Evolutionary conservation across 257 asterid genomes (phyloP), one percentile per base, ranked within the genome.

Genomic region (Avicennia marina): DNA sequence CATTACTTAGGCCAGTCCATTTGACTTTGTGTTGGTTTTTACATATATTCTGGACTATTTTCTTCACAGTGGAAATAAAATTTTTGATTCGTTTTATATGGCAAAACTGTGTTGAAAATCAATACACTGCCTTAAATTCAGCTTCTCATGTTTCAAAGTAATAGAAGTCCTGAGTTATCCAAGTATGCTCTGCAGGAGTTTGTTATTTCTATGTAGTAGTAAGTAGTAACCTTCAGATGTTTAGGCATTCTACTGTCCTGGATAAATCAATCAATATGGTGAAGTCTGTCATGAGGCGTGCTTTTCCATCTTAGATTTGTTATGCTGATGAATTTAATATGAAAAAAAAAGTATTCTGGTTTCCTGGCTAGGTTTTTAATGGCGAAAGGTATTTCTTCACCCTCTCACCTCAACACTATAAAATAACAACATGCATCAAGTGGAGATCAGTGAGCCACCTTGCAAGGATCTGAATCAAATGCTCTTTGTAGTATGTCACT

Each of bases 401-500:
- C 41, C 41, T 7, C 33, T 29, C 33, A 29, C 33, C 7, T 29
- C 33, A 29, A 29, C 33, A 29, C 5, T 2, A 3, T 29, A 29
- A 29, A 29, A 7, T 7, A 7, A 29, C 33, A 29, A 29, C n/a
- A 29, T 29, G 5, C 33, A 29, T 2, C 7, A 7, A 29, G 33
- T 29, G 7, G 33, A 29, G 7, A 29, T 29, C 7, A 29, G 53
- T 10, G 53, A 38, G 20, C 45, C 58, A 38, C 56, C 38, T 52
- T 57, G 46, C 63, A 24, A 38, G 54, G 45, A 40, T 48, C 15
- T 53, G 60, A 51, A 48, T 52, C 26, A 13, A 21, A 49, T 36
- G 25, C 7, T 52, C 44, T 25, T 25, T 24, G 38, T 33, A 10
- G 29, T 13, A 34, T 26, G 20, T 9, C 61, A 41, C 33, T 46